A percentile compares a stretch with the other conserved stretches of the same genome.
Conservation (phyloP, 305 asterid genomes). For the Fraxinus dipetala region DNA sequence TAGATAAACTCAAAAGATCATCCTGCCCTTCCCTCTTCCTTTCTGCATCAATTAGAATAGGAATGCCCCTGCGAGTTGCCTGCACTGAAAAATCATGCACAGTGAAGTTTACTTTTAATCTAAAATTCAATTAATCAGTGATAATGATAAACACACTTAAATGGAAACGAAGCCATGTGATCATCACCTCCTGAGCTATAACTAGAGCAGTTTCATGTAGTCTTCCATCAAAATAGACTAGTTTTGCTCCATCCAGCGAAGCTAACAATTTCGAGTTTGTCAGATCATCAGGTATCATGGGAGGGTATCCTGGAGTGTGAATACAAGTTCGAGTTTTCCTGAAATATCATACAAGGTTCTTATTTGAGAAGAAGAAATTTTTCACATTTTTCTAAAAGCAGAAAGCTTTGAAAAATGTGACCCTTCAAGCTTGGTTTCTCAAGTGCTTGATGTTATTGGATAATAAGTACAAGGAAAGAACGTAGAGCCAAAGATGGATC, state of each 20-base stretch:
- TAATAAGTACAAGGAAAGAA: background rate
- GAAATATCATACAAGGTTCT: conserved; percentile 29
- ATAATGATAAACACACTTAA: conserved; percentile 8
- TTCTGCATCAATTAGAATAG: conserved; percentile 87
- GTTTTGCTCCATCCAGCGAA: conserved; percentile 64
- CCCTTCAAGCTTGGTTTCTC: background rate
- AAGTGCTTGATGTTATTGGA: background rate
- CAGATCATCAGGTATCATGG: conserved; percentile 81
- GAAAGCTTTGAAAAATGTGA: background rate
- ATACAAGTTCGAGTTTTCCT: conserved; percentile 97
- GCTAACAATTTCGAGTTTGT: conserved; percentile 52
- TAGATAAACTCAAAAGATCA: conserved; percentile 67
- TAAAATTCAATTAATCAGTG: conserved; percentile 14
- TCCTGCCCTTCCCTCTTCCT: conserved; percentile 86
- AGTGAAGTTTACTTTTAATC: conserved; percentile 35
- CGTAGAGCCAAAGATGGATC: background rate
- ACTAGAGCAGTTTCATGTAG: conserved; percentile 80
- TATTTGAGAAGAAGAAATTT: background rate
- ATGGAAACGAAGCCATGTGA: conserved; percentile 20
- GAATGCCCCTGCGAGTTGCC: conserved; percentile 88
- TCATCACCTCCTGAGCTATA: conserved; percentile 78
- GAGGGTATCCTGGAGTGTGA: conserved; percentile 95
- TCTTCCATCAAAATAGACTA: conserved; percentile 79
- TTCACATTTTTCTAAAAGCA: background rate
- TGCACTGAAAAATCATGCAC: conserved; percentile 73